Evolutionary conservation across 2,329 filamentous ascomycete genomes (phyloP).

Genomic region (Teratosphaeria nubilosa): DNA sequence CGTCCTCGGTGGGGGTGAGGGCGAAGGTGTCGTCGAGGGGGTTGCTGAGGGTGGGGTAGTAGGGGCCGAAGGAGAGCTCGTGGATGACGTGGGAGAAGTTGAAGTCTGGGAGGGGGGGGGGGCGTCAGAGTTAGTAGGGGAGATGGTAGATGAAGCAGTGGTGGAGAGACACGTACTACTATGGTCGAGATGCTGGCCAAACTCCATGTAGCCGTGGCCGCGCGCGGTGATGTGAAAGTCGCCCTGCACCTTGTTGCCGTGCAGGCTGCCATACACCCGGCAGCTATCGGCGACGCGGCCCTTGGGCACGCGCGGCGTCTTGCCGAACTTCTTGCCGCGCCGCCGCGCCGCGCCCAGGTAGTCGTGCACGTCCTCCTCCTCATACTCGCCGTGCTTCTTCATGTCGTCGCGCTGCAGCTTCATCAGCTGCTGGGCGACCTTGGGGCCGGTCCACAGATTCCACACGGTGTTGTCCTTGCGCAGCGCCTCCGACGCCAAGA

Average conservation of each 20-base stretch:
- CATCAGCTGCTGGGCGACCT: conserved; percentile 46
- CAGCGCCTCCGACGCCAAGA: conserved; percentile 68
- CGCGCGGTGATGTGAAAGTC: conserved; percentile 96
- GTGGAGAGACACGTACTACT: conserved; percentile 44
- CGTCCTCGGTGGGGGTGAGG: conserved; percentile 42
- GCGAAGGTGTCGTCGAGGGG: conserved; percentile 88
- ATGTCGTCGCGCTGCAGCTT: conserved; percentile 48
- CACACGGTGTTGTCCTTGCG: conserved; percentile 70
- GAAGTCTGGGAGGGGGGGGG: conserved; percentile 55
- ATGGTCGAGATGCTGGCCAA: conserved; percentile 73
- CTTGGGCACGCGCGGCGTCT: conserved; percentile 57
- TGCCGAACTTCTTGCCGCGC: conserved; percentile 55
- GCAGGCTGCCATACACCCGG: conserved; percentile 78
- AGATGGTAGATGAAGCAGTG: background rate
- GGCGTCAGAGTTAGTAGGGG: background rate
- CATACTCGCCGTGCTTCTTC: conserved; percentile 18
- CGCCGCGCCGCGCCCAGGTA: conserved; percentile 66
- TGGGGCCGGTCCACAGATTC: conserved; percentile 69
- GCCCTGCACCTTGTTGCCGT: conserved; percentile 93
- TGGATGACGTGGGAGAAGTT: conserved; percentile 97
- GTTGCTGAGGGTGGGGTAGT: conserved; percentile 87
- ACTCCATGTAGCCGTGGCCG: conserved; percentile 86
- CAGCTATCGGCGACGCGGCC: conserved; percentile 66
- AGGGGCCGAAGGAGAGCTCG: conserved; percentile 93
- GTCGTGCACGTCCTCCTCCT: conserved; percentile 80